These are phyloP conservation scores for Chenopodium quinoa DNA, from an alignment of 148 eudicot species.

Conservation along the genomic window DNA sequence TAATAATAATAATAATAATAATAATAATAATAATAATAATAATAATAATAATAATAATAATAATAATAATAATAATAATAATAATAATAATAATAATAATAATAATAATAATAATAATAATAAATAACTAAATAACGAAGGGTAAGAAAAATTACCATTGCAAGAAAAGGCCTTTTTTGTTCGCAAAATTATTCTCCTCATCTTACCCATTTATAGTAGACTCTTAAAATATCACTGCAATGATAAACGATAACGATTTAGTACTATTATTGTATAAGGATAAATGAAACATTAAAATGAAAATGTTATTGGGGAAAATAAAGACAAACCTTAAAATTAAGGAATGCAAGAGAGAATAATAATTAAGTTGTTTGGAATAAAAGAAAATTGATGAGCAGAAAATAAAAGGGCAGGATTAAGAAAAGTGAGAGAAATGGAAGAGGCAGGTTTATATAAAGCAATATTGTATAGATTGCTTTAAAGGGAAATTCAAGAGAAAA, in stretches of 20 bases:
- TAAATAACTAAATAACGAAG: no score
- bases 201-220: not conserved
- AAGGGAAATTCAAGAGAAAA: slow-evolving; percentile 11
- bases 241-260: no score
- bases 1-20: no score
- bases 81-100: no score
- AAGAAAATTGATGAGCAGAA: not conserved
- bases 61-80: no score
- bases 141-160: slow-evolving; percentile 3
- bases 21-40: no score
- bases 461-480: slow-evolving; percentile 3
- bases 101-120: no score
- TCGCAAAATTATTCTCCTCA: slow-evolving; percentile 13
- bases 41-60: no score
- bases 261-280: not conserved
- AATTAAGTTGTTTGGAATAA: no score
- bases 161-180: slow-evolving; percentile 22
- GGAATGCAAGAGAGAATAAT: not conserved
- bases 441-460: slow-evolving; percentile 3
- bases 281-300: not conserved
- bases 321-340: not conserved
- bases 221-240: no score
- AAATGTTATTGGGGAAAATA: not conserved
- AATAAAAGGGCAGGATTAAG: not conserved
- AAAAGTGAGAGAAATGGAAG: slow-evolving; percentile 11